Evolutionary conservation across 371 early-diverging fungal species (phyloP).

Genomic region (Actinomucor elegans): DNA sequence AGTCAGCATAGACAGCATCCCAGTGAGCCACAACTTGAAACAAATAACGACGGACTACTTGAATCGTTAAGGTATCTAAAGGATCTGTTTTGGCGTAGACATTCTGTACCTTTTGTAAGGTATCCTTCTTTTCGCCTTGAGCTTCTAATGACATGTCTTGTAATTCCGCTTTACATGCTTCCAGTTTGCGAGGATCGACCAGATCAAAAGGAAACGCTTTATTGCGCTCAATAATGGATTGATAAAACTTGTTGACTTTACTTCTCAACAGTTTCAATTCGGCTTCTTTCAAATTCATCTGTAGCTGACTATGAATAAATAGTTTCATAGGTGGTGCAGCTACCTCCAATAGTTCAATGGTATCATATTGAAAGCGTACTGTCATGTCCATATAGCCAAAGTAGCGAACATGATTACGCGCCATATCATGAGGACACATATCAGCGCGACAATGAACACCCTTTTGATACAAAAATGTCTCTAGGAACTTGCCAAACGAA

Average conservation of each 20-base stretch:
- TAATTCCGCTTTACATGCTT: conserved; percentile 64
- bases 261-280: conserved; percentile 61
- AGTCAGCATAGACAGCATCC: conserved; percentile 81
- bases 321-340: conserved; percentile 82
- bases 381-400: conserved; percentile 79
- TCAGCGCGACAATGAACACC: conserved; percentile 70
- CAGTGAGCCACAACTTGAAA: conserved; percentile 78
- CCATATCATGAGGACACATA: conserved; percentile 85
- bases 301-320: conserved; percentile 59
- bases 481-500: conserved; percentile 96
- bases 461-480: conserved; percentile 82
- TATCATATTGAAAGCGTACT: conserved; percentile 78
- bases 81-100: conserved; percentile 74
- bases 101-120: conserved; percentile 82
- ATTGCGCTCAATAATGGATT: conserved; percentile 69
- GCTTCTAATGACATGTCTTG: conserved; percentile 64
- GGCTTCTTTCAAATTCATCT: conserved; percentile 58
- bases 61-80: conserved; percentile 79
- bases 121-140: conserved; percentile 76
- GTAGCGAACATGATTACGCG: conserved; percentile 78
- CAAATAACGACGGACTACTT: conserved; percentile 70
- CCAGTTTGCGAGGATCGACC: conserved; percentile 64
- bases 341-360: conserved; percentile 81
- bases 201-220: conserved; percentile 67
- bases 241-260: conserved; percentile 72